Evolutionary conservation across 1,284 basidiomycete genomes (phyloP), one percentile per base, ranked within the genome.

Genomic region (Malassezia equina): DNA sequence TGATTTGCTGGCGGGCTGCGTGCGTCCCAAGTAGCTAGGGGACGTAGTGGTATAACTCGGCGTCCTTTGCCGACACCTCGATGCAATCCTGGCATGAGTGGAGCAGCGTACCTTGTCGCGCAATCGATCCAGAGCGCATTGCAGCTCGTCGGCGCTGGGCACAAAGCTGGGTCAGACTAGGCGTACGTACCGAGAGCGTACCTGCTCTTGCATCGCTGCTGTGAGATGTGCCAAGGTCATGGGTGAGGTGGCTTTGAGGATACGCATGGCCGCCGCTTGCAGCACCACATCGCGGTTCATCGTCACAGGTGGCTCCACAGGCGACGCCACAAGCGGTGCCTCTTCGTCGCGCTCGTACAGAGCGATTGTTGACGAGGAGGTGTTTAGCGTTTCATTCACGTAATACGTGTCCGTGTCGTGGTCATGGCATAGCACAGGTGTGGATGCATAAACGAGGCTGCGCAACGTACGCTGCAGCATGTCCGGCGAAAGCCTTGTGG

Each of bases 1-100:
- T 68, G 93, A 96, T 75, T 80, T 96, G 69, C 86, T 96, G 84
- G 81, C 84, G 49, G 88, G 89, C 27, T 76, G 98, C 72, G 90
- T 98, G 69, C 39, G 31, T 0, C 27, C 39, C 23, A 45, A 52
- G 27, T 21, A 19, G 25, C 56, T 51, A 75, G 9, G 73, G 73
- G 7, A 75, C 56, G 36, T 75, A 75, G 28, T 64, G 59, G 51
- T 74, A 73, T 33, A 71, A 44, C 21, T 64, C 64, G 11, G 69
- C 52, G 42, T 71, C 40, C 17, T n/a, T n/a, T n/a, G 65, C 71
- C 11, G 73, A 69, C 8, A 67, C 60, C 55, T 73, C 70, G 62
- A 69, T 66, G 33, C 63, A 66, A 51, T 73, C 70, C 61, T 60
- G 57, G 29, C 33, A 27, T 28, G 27, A 28, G 29, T 41, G 6